Evolutionary conservation across 73 alveolate species (phyloP).

Genomic region (Paraurostyla sp.): DNA sequence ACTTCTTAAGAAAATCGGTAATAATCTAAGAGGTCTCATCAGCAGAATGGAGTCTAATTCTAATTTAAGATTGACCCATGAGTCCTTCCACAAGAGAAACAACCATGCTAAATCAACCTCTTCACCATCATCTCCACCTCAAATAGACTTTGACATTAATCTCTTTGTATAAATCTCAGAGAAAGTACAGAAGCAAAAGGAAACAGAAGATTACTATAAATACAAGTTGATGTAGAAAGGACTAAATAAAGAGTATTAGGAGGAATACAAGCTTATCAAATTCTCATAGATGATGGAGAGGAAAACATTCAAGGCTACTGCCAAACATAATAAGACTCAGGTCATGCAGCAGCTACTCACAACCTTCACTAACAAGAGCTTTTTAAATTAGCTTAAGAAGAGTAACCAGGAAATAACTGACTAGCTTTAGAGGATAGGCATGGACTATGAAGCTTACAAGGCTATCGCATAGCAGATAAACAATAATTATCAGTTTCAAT

Average conservation of each 20-base stretch:
- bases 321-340: not conserved
- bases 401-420: conserved; percentile 30
- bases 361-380: conserved; percentile 18
- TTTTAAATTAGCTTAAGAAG: not conserved
- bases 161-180: not conserved
- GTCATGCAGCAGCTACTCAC: not conserved
- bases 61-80: not conserved
- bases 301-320: not conserved
- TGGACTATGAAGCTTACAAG: conserved; percentile 12
- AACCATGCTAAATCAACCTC: too few relatives aligned
- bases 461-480: not conserved
- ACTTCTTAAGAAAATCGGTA: not conserved
- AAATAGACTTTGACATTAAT: not conserved
- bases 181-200: not conserved
- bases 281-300: not conserved
- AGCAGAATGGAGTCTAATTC: not conserved
- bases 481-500: not conserved
- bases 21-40: not conserved
- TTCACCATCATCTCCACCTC: too few relatives aligned
- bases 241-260: not conserved
- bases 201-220: not conserved
- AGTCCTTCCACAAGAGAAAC: not conserved
- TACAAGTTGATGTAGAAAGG: conserved; percentile 1
- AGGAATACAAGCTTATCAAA: not conserved
- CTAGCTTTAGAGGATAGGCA: not conserved